Conservation (phyloP, 2,329 filamentous ascomycete genomes). For the Phyllachora maydis region DNA sequence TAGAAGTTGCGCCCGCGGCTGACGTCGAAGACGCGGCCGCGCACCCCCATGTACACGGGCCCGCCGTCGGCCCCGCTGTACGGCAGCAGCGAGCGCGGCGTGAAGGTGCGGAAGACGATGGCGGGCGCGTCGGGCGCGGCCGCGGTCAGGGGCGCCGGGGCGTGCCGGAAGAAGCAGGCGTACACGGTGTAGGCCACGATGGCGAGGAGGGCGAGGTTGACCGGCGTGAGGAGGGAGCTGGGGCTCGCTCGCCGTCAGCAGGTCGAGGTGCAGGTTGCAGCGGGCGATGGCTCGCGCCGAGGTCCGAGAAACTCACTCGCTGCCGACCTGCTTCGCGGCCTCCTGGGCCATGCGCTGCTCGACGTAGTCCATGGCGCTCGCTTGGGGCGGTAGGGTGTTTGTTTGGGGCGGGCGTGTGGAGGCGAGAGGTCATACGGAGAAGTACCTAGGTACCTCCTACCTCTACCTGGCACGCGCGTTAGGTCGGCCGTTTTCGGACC, state of each 20-base stretch:
- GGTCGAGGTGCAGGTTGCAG: not conserved
- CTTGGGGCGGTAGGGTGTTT: too few relatives aligned
- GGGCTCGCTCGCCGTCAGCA: slow-evolving; percentile 2
- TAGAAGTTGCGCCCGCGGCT: slow-evolving; percentile 80
- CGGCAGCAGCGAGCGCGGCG: slow-evolving; percentile 60
- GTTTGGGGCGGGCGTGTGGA: too few relatives aligned
- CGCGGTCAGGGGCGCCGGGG: slow-evolving; percentile 20
- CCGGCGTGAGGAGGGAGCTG: slow-evolving; percentile 31
- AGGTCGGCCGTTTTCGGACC: too few relatives aligned
- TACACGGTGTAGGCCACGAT: slow-evolving; percentile 38
- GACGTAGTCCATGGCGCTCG: slow-evolving; percentile 35
- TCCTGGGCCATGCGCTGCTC: slow-evolving; percentile 32
- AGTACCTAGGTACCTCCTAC: too few relatives aligned
- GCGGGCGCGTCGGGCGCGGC: slow-evolving; percentile 33
- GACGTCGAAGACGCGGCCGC: slow-evolving; percentile 82
- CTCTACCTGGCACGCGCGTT: too few relatives aligned
- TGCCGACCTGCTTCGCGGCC: slow-evolving; percentile 18
- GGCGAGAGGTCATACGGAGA: too few relatives aligned
- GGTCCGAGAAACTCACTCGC: slow-evolving; percentile 15
- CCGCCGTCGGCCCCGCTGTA: slow-evolving; percentile 57
- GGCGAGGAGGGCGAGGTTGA: slow-evolving; percentile 38
- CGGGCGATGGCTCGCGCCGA: slow-evolving; percentile 1
- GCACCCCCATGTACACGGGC: slow-evolving; percentile 80
- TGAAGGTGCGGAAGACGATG: slow-evolving; percentile 48
- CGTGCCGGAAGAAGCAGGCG: slow-evolving; percentile 27